Evolutionary conservation across 768 basidiomycete species (phyloP), one percentile per base, ranked within the genome.

Genomic region (Lactifluus subvellereus): DNA sequence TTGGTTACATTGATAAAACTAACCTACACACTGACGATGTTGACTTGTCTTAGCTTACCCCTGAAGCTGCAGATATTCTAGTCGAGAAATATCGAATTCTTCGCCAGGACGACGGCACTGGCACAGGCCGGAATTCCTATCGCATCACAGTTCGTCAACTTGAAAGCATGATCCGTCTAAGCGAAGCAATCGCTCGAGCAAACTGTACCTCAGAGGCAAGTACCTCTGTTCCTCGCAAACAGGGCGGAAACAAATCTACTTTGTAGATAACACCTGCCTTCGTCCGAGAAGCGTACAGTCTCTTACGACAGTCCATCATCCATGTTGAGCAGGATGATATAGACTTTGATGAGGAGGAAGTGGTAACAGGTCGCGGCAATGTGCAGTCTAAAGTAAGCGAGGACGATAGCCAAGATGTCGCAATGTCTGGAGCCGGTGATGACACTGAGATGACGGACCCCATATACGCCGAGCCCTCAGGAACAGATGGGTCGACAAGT

Each of bases 281-380:
- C 72, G 96, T 99, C 22, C 86, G 94, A 45, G 97, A 99, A 75
- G 97, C 97, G 2, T 98, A 91, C 76, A 87, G 85, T 48, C 86
- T 99, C 20, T 79, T 99, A 13, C 86, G 91, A 30, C 95, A 97
- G 72, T 98, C 97, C 2, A 99, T 99, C 75, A 98, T 99, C 69
- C 97, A 98, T 71, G 95, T 99, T 64, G 97, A 99, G 72, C 94
- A 98, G 73, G 97, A 99, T 71, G 96, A 98, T 69, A 87, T 99
- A 70, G 94, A 97, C 72, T 91, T 98, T 73, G 97, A 98, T 71
- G 92, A 95, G 68, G 93, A 96, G 69, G 93, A 93, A 61, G 75
- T 82, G 2, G 79, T 82, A 57, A 84, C 80, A 20, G 82, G 83
- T 66, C 82, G 79, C 9, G 77, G 69, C 35, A 73, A 76, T 33